Percentiles rank a stretch among this genome's conserved stretches.
Evolutionary conservation across 1,284 basidiomycete genomes (phyloP).

Genomic region (Papiliotrema flavescens): DNA sequence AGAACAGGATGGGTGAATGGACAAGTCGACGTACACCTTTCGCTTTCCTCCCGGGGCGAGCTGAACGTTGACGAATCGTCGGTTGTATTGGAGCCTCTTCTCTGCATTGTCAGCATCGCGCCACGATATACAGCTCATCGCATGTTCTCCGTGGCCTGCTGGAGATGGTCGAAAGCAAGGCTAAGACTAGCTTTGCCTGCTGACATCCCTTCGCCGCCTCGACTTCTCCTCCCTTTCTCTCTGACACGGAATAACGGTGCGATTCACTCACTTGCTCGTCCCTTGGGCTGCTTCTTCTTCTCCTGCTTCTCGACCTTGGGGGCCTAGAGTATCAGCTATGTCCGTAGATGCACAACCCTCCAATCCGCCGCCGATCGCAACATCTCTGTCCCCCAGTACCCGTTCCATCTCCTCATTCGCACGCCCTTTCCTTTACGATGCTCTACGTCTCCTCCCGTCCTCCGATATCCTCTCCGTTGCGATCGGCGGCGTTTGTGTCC

Average conservation of each 20-base stretch:
- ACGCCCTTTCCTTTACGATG: neutral
- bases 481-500: too few species aligned
- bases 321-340: constrained; percentile 47
- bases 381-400: neutral
- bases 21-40: constrained; percentile 71
- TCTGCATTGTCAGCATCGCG: constrained; percentile 3
- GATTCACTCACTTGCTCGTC: constrained; percentile 72
- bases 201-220: too few species aligned
- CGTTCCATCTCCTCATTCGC: neutral
- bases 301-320: constrained; percentile 97
- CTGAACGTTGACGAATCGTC: constrained; percentile 77
- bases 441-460: too few species aligned
- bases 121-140: too few species aligned
- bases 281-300: constrained; percentile 95
- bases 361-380: neutral
- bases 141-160: neutral
- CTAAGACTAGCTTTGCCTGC: too few species aligned
- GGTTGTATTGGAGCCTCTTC: constrained; percentile 20
- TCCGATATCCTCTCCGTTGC: too few species aligned
- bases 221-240: too few species aligned
- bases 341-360: neutral
- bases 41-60: constrained; percentile 88
- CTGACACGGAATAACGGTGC: too few species aligned
- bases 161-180: too few species aligned
- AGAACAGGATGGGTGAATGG: neutral